phyloP scores from a whole-genome alignment of 2,329 filamentous ascomycete genomes.

The Colletotrichum sp. region DNA sequence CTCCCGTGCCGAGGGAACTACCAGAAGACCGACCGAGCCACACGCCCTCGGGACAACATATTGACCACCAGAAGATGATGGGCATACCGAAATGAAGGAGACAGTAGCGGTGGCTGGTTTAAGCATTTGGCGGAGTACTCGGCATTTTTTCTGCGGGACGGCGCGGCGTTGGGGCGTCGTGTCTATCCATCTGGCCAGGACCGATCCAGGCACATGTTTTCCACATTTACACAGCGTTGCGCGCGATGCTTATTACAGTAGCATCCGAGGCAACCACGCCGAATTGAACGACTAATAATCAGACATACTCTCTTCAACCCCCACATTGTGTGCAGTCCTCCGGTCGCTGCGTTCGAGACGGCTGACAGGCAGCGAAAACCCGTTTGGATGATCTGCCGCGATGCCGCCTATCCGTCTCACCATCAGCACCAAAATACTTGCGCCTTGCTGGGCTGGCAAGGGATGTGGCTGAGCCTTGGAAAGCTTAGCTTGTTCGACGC shows the following conservation, averaged over 20 bases:
- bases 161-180: neutral
- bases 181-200: neutral
- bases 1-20: neutral
- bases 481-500: neutral
- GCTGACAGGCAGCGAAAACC: neutral
- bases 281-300: neutral
- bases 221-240: neutral
- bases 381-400: neutral
- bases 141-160: neutral
- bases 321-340: neutral
- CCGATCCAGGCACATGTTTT: neutral
- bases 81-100: neutral
- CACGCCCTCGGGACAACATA: neutral
- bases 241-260: neutral
- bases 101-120: neutral
- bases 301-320: neutral
- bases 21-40: neutral
- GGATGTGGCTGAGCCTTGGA: neutral
- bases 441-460: neutral
- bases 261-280: neutral
- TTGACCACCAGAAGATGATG: conserved; percentile 7
- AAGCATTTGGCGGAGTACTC: neutral
- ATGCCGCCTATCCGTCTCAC: neutral
- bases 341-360: neutral
- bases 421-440: neutral